phyloP scores from a whole-genome alignment of 1,284 basidiomycete genomes.

The Fomitiporia mediterranea region DNA sequence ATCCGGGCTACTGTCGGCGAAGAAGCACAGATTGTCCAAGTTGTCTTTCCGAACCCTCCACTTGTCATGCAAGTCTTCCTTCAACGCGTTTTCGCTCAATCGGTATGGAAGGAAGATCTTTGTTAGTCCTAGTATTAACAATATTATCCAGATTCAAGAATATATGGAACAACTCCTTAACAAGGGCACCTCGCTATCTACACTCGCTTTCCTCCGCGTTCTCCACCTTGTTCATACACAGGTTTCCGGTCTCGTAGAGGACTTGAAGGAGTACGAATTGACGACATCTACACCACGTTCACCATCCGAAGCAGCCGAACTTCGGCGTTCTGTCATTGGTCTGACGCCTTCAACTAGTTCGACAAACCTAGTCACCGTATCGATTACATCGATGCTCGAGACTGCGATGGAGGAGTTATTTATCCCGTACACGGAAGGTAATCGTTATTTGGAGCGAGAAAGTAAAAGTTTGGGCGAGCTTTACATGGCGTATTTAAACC shows the following conservation, averaged over 20 bases:
- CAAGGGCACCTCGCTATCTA: conserved; percentile 69
- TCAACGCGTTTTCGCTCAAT: conserved; percentile 97
- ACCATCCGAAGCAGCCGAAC: conserved; percentile 54
- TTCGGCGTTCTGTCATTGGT: conserved; percentile 49
- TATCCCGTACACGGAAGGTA: conserved; percentile 89
- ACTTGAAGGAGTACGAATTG: conserved; percentile 89
- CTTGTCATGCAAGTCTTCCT: conserved; percentile 99
- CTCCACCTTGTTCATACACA: conserved; percentile 85
- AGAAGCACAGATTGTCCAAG: conserved; percentile 97
- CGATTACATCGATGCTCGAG: conserved; percentile 83
- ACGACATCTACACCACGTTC: conserved; percentile 61
- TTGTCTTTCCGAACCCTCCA: conserved; percentile 95
- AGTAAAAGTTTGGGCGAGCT: conserved; percentile 82
- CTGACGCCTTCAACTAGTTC: conserved; percentile 44
- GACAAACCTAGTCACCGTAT: conserved; percentile 32
- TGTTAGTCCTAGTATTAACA: background rate
- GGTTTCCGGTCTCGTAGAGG: conserved; percentile 79
- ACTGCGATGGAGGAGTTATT: conserved; percentile 96
- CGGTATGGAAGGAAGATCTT: conserved; percentile 50
- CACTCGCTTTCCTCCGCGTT: conserved; percentile 88
- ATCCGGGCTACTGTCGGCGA: conserved; percentile 90
- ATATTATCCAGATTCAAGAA: conserved; percentile 77
- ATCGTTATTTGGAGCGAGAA: conserved; percentile 90
- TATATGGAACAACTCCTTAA: conserved; percentile 85
- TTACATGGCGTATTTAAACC: conserved; percentile 70